Evolutionary conservation across 2,329 filamentous ascomycete species (phyloP).

Genomic region (Pseudopithomyces maydicus): DNA sequence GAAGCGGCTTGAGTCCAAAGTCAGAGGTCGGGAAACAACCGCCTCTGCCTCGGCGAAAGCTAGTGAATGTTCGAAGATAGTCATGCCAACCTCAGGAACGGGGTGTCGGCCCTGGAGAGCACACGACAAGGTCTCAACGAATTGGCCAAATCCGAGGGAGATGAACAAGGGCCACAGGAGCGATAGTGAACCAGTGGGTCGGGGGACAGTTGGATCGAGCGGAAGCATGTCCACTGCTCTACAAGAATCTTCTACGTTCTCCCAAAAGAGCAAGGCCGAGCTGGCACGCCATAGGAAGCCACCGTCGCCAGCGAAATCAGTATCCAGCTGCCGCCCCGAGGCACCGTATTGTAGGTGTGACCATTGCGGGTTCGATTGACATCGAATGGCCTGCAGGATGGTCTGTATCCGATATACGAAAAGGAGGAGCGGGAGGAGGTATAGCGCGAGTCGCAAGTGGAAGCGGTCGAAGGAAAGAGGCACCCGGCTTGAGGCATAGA

Average conservation of each 20-base stretch:
- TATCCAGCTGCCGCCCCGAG: constrained; percentile 47
- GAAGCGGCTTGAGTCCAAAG: constrained; percentile 67
- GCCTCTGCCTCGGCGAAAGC: constrained; percentile 96
- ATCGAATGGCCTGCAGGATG: constrained; percentile 84
- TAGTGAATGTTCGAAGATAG: constrained; percentile 91
- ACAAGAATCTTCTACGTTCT: constrained; percentile 77
- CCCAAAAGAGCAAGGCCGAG: constrained; percentile 72
- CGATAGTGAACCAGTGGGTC: constrained; percentile 77
- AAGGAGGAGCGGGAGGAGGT: constrained; percentile 36
- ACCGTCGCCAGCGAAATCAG: constrained; percentile 62
- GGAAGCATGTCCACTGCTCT: constrained; percentile 72
- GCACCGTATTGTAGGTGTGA: constrained; percentile 54
- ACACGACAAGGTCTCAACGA: constrained; percentile 86
- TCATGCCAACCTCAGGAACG: constrained; percentile 91
- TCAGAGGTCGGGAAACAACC: constrained; percentile 79
- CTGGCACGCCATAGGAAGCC: constrained; percentile 74
- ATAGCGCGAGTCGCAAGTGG: constrained; percentile 44
- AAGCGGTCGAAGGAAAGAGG: constrained; percentile 78
- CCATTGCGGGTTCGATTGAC: constrained; percentile 71
- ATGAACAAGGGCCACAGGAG: constrained; percentile 76
- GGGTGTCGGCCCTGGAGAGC: constrained; percentile 82
- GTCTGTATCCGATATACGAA: constrained; percentile 65
- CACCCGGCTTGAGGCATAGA: constrained; percentile 87
- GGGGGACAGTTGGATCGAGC: constrained; percentile 55
- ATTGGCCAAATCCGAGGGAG: constrained; percentile 74